Evolutionary conservation across 2,329 filamentous ascomycete species (phyloP).

Genomic region (Alternaria tenuissima): DNA sequence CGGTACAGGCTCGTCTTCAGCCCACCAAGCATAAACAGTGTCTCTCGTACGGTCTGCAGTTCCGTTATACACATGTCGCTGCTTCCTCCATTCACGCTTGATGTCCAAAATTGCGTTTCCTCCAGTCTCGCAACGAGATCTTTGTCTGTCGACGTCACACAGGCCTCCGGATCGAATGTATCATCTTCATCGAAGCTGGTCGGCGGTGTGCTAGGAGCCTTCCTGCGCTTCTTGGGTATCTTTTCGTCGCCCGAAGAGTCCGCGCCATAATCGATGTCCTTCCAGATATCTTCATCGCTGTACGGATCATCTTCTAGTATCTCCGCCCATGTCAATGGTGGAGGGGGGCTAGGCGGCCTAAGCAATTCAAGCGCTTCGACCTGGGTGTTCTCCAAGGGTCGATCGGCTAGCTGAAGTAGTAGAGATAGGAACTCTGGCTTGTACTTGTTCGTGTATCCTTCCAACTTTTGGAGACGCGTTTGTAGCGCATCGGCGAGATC

Average conservation of each 20-base stretch:
- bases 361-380: constrained; percentile 69
- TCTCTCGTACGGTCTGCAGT: constrained; percentile 76
- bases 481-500: constrained; percentile 75
- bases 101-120: constrained; percentile 59
- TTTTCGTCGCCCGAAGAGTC: constrained; percentile 71
- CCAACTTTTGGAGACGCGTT: constrained; percentile 67
- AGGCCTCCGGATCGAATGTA: constrained; percentile 43
- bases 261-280: constrained; percentile 69
- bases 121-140: constrained; percentile 50
- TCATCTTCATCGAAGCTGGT: constrained; percentile 52
- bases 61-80: constrained; percentile 65
- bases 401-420: constrained; percentile 81
- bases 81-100: constrained; percentile 14
- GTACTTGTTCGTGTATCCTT: constrained; percentile 66
- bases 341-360: constrained; percentile 56
- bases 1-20: constrained; percentile 76
- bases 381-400: constrained; percentile 74
- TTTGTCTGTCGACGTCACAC: constrained; percentile 40
- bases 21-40: constrained; percentile 85
- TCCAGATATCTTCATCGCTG: constrained; percentile 74
- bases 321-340: constrained; percentile 77
- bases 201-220: constrained; percentile 36
- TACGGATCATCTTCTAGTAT: constrained; percentile 80
- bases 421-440: constrained; percentile 82
- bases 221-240: constrained; percentile 39